phyloP scores from a whole-genome alignment of 257 asterid genomes.

The Solanum tacnaense region DNA sequence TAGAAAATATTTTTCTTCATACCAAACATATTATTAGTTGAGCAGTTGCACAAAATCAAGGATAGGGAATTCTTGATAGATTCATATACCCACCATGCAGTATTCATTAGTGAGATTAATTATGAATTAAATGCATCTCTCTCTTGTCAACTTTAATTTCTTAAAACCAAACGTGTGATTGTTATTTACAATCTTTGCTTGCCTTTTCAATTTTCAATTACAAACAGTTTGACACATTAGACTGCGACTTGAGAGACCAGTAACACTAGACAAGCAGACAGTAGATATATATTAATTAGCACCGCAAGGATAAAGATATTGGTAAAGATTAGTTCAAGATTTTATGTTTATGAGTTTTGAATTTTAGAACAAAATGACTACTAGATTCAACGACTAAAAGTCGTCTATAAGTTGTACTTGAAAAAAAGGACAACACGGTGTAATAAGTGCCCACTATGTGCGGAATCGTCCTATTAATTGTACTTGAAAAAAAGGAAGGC shows the following conservation, averaged over 20 bases:
- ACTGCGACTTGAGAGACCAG: background rate
- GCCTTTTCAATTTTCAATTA: background rate
- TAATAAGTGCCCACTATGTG: background rate
- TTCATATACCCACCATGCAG: background rate
- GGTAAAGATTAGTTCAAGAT: background rate
- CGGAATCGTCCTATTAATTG: background rate
- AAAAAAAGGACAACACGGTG: background rate
- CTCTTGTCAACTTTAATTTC: background rate
- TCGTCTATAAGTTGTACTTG: background rate
- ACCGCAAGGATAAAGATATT: background rate
- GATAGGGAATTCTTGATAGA: background rate
- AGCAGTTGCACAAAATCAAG: background rate
- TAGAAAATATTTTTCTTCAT: no score
- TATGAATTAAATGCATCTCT: background rate
- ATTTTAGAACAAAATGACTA: background rate
- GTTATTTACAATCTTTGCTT: background rate
- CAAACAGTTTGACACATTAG: background rate
- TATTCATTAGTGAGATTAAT: background rate
- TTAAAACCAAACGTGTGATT: background rate
- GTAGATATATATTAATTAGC: background rate
- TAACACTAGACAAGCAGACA: background rate
- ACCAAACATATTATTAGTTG: no score
- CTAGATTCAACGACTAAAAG: background rate
- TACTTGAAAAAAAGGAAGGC: background rate
- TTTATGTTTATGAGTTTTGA: background rate